These are phyloP conservation scores for Phyllosticta citribraziliensis DNA, from an alignment of 2,329 filamentous ascomycete species.

Conservation along the genomic window DNA sequence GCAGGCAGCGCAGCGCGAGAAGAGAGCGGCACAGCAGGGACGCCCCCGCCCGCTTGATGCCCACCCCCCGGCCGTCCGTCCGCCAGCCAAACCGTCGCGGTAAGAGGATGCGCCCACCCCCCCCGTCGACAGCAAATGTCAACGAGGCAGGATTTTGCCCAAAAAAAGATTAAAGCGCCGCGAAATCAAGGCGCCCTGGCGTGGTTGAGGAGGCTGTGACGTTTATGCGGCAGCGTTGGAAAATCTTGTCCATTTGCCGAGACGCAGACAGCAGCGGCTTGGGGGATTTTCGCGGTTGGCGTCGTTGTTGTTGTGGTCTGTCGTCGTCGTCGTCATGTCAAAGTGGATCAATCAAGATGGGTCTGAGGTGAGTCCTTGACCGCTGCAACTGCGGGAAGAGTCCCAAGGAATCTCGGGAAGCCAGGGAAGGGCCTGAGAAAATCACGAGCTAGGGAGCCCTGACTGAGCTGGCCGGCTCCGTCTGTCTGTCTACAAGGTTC, in stretches of 20 bases:
- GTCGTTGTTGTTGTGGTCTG: not conserved
- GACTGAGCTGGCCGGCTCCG: not conserved
- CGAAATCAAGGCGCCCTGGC: slow-evolving; percentile 6
- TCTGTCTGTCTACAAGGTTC: slow-evolving; percentile 6
- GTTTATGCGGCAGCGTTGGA: slow-evolving; percentile 7
- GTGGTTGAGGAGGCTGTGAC: not conserved
- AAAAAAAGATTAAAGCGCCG: slow-evolving; percentile 1
- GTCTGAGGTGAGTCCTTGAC: not conserved
- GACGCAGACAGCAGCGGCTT: no score
- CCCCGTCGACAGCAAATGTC: not conserved
- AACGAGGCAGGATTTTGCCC: not conserved
- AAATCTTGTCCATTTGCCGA: not conserved
- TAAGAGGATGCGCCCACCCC: slow-evolving; percentile 1
- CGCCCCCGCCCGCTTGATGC: not conserved
- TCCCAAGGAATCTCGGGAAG: slow-evolving; percentile 14
- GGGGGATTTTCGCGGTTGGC: no score
- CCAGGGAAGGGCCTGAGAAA: slow-evolving; percentile 12
- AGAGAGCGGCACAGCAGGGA: slow-evolving; percentile 6
- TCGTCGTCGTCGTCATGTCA: not conserved
- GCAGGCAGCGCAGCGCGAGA: no score
- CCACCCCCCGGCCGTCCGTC: slow-evolving; percentile 8
- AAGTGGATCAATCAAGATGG: not conserved
- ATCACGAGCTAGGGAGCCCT: slow-evolving; percentile 7
- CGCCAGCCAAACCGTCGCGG: slow-evolving; percentile 1
- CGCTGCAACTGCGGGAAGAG: slow-evolving; percentile 6